These are phyloP conservation scores for Phytophthora macrochlamydospora DNA, from an alignment of 352 stramenopile genomes.

Conservation along the genomic window DNA sequence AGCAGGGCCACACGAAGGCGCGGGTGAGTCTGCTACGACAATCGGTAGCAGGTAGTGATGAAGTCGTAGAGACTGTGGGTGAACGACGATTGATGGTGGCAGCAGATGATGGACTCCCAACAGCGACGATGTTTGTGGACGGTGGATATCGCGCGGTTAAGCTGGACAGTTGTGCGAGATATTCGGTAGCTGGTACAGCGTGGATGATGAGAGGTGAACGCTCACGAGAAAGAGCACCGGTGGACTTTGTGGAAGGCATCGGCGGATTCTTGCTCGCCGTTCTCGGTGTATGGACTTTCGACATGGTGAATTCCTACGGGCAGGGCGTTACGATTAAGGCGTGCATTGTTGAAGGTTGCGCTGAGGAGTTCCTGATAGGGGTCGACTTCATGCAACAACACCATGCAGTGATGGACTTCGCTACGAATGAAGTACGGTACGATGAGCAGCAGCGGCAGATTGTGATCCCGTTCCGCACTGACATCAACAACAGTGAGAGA, in stretches of 20 bases:
- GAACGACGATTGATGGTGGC: not conserved
- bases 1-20: not conserved
- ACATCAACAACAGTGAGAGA: too few species aligned
- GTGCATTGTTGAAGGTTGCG: slow-evolving; percentile 1
- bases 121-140: not conserved
- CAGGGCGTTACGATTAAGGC: not conserved
- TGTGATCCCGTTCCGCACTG: slow-evolving; percentile 1
- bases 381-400: not conserved
- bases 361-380: slow-evolving; percentile 7
- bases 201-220: not conserved
- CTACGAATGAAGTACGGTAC: not conserved
- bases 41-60: not conserved
- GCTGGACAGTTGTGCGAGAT: not conserved
- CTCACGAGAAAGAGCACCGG: not conserved
- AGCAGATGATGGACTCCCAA: not conserved
- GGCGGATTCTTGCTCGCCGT: slow-evolving; percentile 3
- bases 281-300: not conserved
- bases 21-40: not conserved
- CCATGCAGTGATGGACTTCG: slow-evolving; percentile 3
- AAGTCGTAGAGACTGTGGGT: not conserved
- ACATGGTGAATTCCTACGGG: not conserved
- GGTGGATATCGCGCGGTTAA: not conserved
- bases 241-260: slow-evolving; percentile 1
- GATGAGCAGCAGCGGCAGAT: not conserved
- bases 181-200: not conserved